A percentile compares a stretch with the other conserved stretches of the same genome.
Conservation (phyloP, 2,329 filamentous ascomycete species). For the Periglandula ipomoeae region DNA sequence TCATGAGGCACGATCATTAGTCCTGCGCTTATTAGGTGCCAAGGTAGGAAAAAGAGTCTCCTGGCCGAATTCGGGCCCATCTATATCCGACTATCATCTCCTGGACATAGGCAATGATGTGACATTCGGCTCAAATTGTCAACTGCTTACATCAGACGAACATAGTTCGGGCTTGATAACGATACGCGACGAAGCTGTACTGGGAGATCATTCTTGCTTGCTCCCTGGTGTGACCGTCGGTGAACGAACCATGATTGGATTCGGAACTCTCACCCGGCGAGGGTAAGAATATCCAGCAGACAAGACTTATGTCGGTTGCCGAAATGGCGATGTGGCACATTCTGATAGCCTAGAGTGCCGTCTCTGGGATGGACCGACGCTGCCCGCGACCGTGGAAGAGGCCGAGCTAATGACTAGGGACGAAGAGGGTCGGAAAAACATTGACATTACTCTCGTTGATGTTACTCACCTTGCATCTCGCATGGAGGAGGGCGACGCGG, state of each 20-base stretch:
- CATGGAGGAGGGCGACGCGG: conserved; percentile 5
- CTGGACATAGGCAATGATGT: conserved; percentile 48
- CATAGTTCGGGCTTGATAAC: conserved; percentile 35
- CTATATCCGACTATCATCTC: conserved; percentile 43
- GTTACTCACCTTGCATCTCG: neutral
- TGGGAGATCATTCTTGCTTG: conserved; percentile 44
- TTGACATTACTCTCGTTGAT: conserved; percentile 17
- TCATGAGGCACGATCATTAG: conserved; percentile 43
- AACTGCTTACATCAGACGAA: conserved; percentile 43
- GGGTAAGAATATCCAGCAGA: conserved; percentile 32
- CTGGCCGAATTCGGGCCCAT: conserved; percentile 48
- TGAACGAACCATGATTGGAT: conserved; percentile 40
- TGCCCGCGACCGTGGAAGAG: conserved; percentile 1
- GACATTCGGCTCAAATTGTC: conserved; percentile 46
- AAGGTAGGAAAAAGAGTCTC: conserved; percentile 43
- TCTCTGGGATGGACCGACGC: conserved; percentile 17
- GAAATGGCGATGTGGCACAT: conserved; percentile 33
- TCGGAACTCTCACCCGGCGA: conserved; percentile 39
- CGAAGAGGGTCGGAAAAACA: conserved; percentile 15
- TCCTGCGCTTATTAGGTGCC: conserved; percentile 39
- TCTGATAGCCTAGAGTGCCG: conserved; percentile 22
- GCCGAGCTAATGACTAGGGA: conserved; percentile 10
- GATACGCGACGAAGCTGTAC: conserved; percentile 41
- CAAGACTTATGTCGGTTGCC: conserved; percentile 43
- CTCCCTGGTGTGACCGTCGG: conserved; percentile 42